phyloP scores from a whole-genome alignment of 2,329 filamentous ascomycete genomes.

The Microsporum audouinii region DNA sequence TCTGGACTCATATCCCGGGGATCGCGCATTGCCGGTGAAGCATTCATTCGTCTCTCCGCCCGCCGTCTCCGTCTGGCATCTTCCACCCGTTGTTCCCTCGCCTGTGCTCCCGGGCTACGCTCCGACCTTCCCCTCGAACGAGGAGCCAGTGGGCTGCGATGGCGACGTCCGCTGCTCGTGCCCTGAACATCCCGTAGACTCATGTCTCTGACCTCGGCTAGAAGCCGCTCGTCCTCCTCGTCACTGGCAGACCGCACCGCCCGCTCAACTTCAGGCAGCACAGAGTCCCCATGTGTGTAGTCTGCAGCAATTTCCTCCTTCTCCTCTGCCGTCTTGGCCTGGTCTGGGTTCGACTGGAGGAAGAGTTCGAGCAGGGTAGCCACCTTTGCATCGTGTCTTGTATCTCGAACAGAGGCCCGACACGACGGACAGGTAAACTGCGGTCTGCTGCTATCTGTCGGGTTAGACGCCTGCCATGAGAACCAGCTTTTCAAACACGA shows the following conservation, averaged over 20 bases:
- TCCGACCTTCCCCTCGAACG: conserved; percentile 21
- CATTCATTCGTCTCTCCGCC: conserved; percentile 18
- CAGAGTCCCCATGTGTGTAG: conserved; percentile 71
- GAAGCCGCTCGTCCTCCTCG: conserved; percentile 54
- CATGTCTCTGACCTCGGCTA: conserved; percentile 60
- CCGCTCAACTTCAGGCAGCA: conserved; percentile 49
- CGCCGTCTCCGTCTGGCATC: conserved; percentile 24
- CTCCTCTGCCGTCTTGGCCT: conserved; percentile 58
- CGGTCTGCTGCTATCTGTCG: conserved; percentile 35
- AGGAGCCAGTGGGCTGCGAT: conserved; percentile 15
- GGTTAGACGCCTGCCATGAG: conserved; percentile 56
- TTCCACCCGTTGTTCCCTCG: conserved; percentile 29
- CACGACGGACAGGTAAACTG: conserved; percentile 87
- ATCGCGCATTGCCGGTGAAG: conserved; percentile 14
- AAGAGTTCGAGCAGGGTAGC: conserved; percentile 85
- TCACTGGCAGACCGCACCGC: conserved; percentile 13
- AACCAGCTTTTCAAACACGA: conserved; percentile 97
- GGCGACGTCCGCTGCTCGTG: conserved; percentile 16
- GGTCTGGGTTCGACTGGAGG: conserved; percentile 64
- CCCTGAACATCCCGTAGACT: conserved; percentile 47
- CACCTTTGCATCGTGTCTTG: conserved; percentile 80
- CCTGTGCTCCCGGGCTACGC: conserved; percentile 30
- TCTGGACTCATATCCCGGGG: conserved; percentile 21
- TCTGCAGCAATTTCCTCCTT: conserved; percentile 62
- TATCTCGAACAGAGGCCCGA: conserved; percentile 73